Evolutionary conservation across 176 grass and related monocot species (phyloP), one percentile per base, ranked within the genome.

Genomic region (Zea mays): DNA sequence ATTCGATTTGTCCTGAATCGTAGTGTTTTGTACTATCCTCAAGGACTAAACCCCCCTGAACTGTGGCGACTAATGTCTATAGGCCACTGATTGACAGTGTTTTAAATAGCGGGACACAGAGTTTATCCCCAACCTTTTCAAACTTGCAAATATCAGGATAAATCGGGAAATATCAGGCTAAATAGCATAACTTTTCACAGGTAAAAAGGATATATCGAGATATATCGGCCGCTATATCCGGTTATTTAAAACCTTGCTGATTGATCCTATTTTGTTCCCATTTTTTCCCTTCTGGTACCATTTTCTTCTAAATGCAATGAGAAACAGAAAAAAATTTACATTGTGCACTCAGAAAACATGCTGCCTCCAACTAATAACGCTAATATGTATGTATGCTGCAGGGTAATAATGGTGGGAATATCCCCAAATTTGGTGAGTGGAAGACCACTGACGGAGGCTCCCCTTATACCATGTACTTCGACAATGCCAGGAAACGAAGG

Each of bases 361-460:
- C 40, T 45, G 5, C 0, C 42, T n/a, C 42, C 42, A 27, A 3
- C 11, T 13, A 3, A 5, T 44, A 41, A 27, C 46, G 20, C 19
- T 69, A 6, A 37, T 64, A 38, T 9, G 50, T n/a, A 15, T n/a
- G 16, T 48, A n/a, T 44, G 48, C 10, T 54, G 19, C 9, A 76
- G 81, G 73, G 43, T 58, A 66, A 68, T 58, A 66, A 68, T 36
- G 81, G 52, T 12, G 63, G 34, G 17, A 56, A 38, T 6, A 69
- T 83, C 52, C 81, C 81, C 47, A 83, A 16, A 56, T 84, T 84
- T 9, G 81, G 81, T 0, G 65, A 77, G 2, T 84, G 81, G 81
- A 77, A 70, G 54, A 17, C 65, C 13, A 33, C 9, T 14, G 43
- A 51, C 5, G 35, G 35, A 8, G 15, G 12, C 2, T 27, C 52